Conservation (phyloP, 345 rosid species). For the Atalantia buxifolia region DNA sequence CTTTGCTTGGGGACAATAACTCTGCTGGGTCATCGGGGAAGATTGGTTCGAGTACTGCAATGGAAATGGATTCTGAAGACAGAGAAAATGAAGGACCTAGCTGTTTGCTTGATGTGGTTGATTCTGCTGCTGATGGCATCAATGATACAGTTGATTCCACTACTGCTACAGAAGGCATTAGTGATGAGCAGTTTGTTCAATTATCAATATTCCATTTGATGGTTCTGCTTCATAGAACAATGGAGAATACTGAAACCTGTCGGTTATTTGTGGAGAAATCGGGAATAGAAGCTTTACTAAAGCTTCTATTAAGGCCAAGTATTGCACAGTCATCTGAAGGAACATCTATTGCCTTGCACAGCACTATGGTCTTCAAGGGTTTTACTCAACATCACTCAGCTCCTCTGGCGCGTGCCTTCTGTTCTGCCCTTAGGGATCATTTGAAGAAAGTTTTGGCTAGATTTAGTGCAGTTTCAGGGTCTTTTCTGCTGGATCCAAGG, state of each 20-base stretch:
- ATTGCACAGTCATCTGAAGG: constrained; percentile 97
- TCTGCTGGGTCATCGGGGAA: constrained; percentile 48
- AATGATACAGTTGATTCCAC: constrained; percentile 65
- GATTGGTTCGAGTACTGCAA: constrained; percentile 51
- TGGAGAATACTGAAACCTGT: constrained; percentile 92
- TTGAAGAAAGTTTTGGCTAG: constrained; percentile 65
- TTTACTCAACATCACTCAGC: constrained; percentile 91
- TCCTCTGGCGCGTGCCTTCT: constrained; percentile 87
- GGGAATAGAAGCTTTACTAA: constrained; percentile 86
- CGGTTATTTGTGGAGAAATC: constrained; percentile 92
- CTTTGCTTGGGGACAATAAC: constrained; percentile 52
- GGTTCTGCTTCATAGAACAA: constrained; percentile 90
- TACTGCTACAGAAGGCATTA: constrained; percentile 42
- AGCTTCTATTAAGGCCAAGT: constrained; percentile 77
- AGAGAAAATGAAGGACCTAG: constrained; percentile 48
- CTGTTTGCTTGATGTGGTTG: constrained; percentile 44
- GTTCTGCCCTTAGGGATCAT: constrained; percentile 74
- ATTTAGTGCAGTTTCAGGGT: constrained; percentile 49
- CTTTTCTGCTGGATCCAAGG: constrained; percentile 71
- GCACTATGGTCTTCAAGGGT: constrained; percentile 97
- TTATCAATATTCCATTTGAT: constrained; percentile 88
- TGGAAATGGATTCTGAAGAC: constrained; percentile 87
- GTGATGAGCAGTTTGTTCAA: constrained; percentile 83
- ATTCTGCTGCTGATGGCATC: constrained; percentile 44
- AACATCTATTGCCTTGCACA: constrained; percentile 88